Evolutionary conservation across 495 filamentous ascomycete species (phyloP).

Genomic region (Cercophora scortea): DNA sequence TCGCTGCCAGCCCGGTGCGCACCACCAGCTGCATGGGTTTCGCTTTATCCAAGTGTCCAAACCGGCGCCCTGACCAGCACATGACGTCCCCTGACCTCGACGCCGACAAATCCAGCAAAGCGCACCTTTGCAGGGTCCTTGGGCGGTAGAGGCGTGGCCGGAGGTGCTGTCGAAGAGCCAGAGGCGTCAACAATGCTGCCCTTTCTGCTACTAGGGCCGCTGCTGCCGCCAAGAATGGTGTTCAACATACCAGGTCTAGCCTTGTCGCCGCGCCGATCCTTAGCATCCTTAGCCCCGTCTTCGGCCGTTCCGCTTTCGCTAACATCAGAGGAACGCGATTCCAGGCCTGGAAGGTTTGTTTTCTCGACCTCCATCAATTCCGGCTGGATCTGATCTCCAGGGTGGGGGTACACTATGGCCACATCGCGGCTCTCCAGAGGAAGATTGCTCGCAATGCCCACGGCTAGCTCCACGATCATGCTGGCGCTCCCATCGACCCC

Average conservation of each 20-base stretch:
- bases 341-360: conserved; percentile 60
- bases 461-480: conserved; percentile 89
- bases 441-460: conserved; percentile 78
- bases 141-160: conserved; percentile 1
- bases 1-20: no score
- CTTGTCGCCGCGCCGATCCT: conserved; percentile 33
- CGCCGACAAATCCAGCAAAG: conserved; percentile 75
- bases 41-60: conserved; percentile 48
- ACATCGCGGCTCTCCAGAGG: conserved; percentile 90
- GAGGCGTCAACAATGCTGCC: conserved; percentile 25
- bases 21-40: no score
- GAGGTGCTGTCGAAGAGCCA: conserved; percentile 32
- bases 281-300: conserved; percentile 33
- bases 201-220: conserved; percentile 25
- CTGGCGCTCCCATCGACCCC: conserved; percentile 73
- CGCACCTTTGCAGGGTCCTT: conserved; percentile 54
- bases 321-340: conserved; percentile 43
- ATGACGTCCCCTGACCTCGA: conserved; percentile 76
- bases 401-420: conserved; percentile 72
- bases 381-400: conserved; percentile 56
- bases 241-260: conserved; percentile 29
- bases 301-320: conserved; percentile 39
- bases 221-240: conserved; percentile 19
- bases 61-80: conserved; percentile 86
- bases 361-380: conserved; percentile 81